Evolutionary conservation across 352 stramenopile genomes (phyloP).

Genomic region (Globisporangium spinosum): DNA sequence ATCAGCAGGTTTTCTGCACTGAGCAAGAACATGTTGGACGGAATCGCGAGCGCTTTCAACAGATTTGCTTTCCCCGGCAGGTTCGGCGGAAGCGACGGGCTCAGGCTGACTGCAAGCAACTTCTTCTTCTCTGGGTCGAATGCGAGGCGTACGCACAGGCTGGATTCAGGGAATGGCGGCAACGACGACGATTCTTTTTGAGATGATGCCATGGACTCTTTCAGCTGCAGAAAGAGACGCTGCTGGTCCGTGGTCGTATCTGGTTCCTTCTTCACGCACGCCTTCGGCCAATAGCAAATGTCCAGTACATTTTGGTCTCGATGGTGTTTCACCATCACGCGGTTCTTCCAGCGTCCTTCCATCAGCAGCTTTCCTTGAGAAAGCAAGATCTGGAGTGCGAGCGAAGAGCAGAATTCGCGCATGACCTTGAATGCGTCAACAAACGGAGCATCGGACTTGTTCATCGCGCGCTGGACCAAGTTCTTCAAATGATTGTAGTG

Average conservation of each 20-base stretch:
- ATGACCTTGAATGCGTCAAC: conserved; percentile 79
- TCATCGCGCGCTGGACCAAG: conserved; percentile 82
- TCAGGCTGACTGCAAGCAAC: conserved; percentile 58
- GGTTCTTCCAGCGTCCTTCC: conserved; percentile 78
- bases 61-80: conserved; percentile 48
- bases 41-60: conserved; percentile 56
- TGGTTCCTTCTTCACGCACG: conserved; percentile 53
- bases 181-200: conserved; percentile 19
- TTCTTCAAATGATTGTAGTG: conserved; percentile 86
- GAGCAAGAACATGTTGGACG: conserved; percentile 75
- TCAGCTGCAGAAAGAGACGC: conserved; percentile 52
- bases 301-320: conserved; percentile 75
- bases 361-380: conserved; percentile 74
- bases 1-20: conserved; percentile 76
- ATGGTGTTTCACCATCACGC: conserved; percentile 75
- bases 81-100: conserved; percentile 61
- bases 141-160: conserved; percentile 60
- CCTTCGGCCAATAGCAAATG: conserved; percentile 80
- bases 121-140: conserved; percentile 61
- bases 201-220: conserved; percentile 28
- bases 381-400: conserved; percentile 73
- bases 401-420: conserved; percentile 77
- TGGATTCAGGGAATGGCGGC: conserved; percentile 59
- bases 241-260: conserved; percentile 58
- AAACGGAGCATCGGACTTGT: conserved; percentile 76